Base-by-base conservation (phyloP, 768 basidiomycete genomes). In the Tulasnella sp. region DNA sequence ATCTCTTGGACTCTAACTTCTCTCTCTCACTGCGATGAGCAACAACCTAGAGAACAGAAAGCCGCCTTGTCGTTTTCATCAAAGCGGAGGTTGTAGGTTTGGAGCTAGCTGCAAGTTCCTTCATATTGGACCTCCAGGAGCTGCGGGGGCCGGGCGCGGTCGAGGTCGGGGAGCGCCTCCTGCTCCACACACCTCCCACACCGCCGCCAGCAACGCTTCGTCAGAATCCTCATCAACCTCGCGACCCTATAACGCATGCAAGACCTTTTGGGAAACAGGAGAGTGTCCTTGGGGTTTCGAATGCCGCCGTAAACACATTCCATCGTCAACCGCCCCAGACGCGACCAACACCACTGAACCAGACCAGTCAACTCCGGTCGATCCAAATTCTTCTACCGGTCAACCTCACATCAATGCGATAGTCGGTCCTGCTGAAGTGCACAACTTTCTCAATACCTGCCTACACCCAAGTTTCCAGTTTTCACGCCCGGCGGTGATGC, bases 211-310 rank as follows among this genome's bases (percentile, higher is more conserved):
- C 40, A 82, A 54, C 78, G 37, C 52, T 31, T 74, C 37, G 75
- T 52, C 80, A 58, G 39, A 52, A 29, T 76, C 37, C 74, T 52
- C 80, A 67, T 49, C 29, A 39, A 54, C 77, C 38, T 31, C 72
- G 14, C 76, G 75, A 31, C 85, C 85, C 3, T 77, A 37, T 29
- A 87, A 87, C 1, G 81, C 83, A 9, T 90, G 89, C 81, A 81
- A 78, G 34, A 85, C 81, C 78, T 89, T 82, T 79, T 89, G 87
- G 87, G 81, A 83, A 1, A 81, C 78, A 0, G 89, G 88, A 12
- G 81, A 77, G 54, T 90, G 89, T 80, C 83, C 78, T n/a, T 80
- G 80, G 17, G 86, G 85, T 67, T 88, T 86, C 72, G 79, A 79
- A 0, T 90, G 89, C 80, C 82, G 79, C 42, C 88, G 81, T 78